A percentile compares a stretch with the other conserved stretches of the same genome.
These are phyloP conservation scores for Anaeramoeba flamelloides DNA, from an alignment of 78 protist species.

Conservation along the genomic window DNA sequence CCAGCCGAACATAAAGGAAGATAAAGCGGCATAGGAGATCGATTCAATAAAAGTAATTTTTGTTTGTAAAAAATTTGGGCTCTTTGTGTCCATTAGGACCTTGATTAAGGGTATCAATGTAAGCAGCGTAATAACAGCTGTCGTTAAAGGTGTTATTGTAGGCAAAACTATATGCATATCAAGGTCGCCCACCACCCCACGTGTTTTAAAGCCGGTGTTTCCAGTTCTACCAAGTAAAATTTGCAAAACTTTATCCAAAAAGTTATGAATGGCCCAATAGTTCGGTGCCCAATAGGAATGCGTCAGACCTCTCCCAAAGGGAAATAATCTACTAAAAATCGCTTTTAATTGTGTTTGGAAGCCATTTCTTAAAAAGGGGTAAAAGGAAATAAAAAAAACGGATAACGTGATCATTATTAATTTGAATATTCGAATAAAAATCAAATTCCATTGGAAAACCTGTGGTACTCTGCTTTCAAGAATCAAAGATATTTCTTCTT, in stretches of 20 bases:
- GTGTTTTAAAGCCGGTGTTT: constrained; percentile 23
- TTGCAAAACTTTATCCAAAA: constrained; percentile 33
- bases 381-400: constrained; percentile 29
- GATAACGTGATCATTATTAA: constrained; percentile 31
- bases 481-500: not conserved
- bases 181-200: constrained; percentile 41
- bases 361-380: constrained; percentile 14
- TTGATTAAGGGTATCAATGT: too few relatives aligned
- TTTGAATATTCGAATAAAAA: constrained; percentile 13
- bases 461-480: not conserved
- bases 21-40: not conserved
- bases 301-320: constrained; percentile 74
- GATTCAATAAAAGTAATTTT: too few relatives aligned
- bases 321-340: constrained; percentile 62
- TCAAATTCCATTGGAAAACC: not conserved
- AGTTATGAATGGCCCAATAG: constrained; percentile 61
- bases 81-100: too few relatives aligned
- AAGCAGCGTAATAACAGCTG: constrained; percentile 19
- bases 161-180: constrained; percentile 39
- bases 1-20: constrained; percentile 63
- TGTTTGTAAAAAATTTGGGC: too few relatives aligned
- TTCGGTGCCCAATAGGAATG: constrained; percentile 95
- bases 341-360: constrained; percentile 32
- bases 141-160: constrained; percentile 25
- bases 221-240: not conserved